These are phyloP conservation scores for Fomitopsis palustris DNA, from an alignment of 1,284 basidiomycete species.

Conservation along the genomic window DNA sequence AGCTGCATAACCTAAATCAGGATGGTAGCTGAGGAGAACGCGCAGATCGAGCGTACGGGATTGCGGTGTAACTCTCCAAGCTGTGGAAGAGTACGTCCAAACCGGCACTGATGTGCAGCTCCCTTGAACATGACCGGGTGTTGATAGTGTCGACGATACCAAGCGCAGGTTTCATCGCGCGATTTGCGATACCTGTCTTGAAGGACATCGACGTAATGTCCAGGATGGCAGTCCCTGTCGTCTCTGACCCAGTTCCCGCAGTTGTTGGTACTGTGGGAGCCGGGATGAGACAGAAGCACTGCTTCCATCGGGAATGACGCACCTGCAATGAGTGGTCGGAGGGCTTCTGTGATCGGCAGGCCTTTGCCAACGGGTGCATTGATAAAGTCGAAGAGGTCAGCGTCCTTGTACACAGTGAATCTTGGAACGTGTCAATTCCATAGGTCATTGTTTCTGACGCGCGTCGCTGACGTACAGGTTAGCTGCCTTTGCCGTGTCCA, in stretches of 20 bases:
- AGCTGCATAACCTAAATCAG: conserved; percentile 39
- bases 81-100: conserved; percentile 95
- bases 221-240: conserved; percentile 96
- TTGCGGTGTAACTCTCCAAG: conserved; percentile 89
- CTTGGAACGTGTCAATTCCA: conserved; percentile 31
- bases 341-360: conserved; percentile 70
- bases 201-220: conserved; percentile 89
- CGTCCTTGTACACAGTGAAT: conserved; percentile 86
- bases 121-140: conserved; percentile 58
- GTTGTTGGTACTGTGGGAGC: conserved; percentile 77
- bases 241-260: conserved; percentile 96
- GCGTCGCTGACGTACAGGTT: conserved; percentile 60
- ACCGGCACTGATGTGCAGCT: conserved; percentile 88
- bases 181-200: conserved; percentile 95
- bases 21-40: conserved; percentile 33
- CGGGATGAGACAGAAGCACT: background rate
- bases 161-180: conserved; percentile 86
- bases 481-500: conserved; percentile 93
- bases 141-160: conserved; percentile 81
- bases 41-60: conserved; percentile 54
- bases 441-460: background rate
- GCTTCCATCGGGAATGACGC: conserved; percentile 10
- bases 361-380: conserved; percentile 97
- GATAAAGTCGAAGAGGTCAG: conserved; percentile 93
- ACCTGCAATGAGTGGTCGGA: conserved; percentile 86